These are phyloP conservation scores for Candida albicans DNA, from an alignment of 1,139 yeast species.

Conservation along the genomic window DNA sequence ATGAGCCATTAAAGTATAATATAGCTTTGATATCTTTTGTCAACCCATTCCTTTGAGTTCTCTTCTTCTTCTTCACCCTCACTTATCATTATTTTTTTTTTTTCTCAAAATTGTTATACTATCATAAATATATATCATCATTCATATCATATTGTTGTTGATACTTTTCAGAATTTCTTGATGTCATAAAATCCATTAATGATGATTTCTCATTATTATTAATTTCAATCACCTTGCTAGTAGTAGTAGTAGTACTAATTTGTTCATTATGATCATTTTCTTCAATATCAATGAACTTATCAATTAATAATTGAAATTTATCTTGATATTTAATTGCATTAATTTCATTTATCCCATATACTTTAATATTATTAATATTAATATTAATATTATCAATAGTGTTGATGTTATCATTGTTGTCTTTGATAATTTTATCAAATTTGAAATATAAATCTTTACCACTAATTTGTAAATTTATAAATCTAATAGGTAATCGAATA, in stretches of 20 bases:
- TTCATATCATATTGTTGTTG: constrained; percentile 12
- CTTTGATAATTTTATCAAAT: constrained; percentile 17
- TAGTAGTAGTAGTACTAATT: too few relatives aligned
- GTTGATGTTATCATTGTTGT: constrained; percentile 15
- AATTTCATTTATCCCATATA: constrained; percentile 40
- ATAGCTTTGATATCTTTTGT: too few relatives aligned
- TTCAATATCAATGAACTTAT: constrained; percentile 16
- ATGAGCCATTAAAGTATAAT: too few relatives aligned
- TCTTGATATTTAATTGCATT: constrained; percentile 28
- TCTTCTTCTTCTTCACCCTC: neutral
- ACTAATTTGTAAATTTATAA: constrained; percentile 36
- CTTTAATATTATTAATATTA: constrained; percentile 28
- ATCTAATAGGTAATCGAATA: constrained; percentile 34
- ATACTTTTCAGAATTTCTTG: constrained; percentile 3
- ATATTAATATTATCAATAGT: constrained; percentile 5
- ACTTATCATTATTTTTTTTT: neutral
- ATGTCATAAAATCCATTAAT: neutral
- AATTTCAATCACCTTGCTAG: too few relatives aligned
- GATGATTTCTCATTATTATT: neutral
- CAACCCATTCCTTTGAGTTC: neutral
- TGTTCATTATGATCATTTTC: constrained; percentile 8
- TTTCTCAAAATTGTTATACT: neutral
- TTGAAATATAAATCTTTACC: constrained; percentile 39
- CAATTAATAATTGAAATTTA: constrained; percentile 26
- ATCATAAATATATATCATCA: constrained; percentile 12